These are phyloP conservation scores for Aspergillus indologenus DNA, from an alignment of 495 filamentous ascomycete species.

Conservation along the genomic window DNA sequence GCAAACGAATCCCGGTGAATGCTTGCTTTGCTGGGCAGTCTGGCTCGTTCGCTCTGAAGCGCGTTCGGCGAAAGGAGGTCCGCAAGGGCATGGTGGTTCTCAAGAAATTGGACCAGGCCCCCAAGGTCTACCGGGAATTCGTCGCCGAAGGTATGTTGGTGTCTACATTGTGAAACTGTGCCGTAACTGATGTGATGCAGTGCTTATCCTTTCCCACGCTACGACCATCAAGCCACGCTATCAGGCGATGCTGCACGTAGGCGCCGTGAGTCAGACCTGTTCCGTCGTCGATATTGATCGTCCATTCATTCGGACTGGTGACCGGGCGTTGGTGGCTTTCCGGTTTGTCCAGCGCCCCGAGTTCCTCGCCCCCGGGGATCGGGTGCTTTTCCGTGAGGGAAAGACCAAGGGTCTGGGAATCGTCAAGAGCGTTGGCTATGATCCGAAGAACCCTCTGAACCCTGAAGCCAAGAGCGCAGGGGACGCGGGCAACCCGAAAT, in stretches of 20 bases:
- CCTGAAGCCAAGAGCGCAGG: conserved; percentile 33
- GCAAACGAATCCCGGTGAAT: conserved; percentile 88
- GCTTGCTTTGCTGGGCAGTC: conserved; percentile 89
- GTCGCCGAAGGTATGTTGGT: conserved; percentile 71
- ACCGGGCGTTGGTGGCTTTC: conserved; percentile 89
- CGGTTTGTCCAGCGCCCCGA: conserved; percentile 95
- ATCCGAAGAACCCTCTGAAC: conserved; percentile 58
- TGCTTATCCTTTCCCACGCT: conserved; percentile 91
- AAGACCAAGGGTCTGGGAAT: conserved; percentile 94
- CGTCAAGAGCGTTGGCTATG: conserved; percentile 88
- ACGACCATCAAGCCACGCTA: conserved; percentile 99
- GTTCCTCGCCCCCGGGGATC: conserved; percentile 82
- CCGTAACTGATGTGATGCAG: conserved; percentile 40
- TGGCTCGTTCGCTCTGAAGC: conserved; percentile 85
- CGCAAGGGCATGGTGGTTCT: conserved; percentile 98
- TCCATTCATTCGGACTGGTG: conserved; percentile 91
- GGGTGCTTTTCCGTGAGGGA: conserved; percentile 90
- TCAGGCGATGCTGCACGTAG: conserved; percentile 98
- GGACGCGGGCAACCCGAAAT: conserved; percentile 11
- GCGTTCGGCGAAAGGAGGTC: conserved; percentile 86
- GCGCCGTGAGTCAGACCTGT: conserved; percentile 92
- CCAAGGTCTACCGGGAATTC: conserved; percentile 88
- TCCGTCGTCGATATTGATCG: conserved; percentile 97
- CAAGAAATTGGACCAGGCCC: conserved; percentile 68
- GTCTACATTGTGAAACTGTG: neutral